Conservation (phyloP, 495 filamentous ascomycete genomes). For the Oleoguttula mirabilis region DNA sequence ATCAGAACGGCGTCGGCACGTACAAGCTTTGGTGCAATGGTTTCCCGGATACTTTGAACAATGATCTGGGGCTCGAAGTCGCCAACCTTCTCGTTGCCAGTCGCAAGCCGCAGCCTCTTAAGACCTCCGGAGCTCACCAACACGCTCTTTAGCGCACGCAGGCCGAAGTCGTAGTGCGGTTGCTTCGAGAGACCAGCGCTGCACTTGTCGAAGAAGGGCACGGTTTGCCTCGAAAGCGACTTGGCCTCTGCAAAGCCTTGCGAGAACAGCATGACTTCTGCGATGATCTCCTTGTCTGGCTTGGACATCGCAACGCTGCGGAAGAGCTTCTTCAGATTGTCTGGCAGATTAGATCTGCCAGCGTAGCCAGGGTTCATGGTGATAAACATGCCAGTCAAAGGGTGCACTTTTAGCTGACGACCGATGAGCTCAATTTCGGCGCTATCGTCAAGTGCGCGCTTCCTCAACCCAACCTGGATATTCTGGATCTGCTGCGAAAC, state of each 20-base stretch:
- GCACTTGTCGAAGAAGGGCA: constrained; percentile 96
- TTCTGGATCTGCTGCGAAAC: constrained; percentile 99
- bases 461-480: constrained; percentile 87
- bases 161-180: constrained; percentile 96
- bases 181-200: constrained; percentile 73
- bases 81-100: constrained; percentile 40
- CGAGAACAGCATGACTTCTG: constrained; percentile 98
- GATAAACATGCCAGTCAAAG: constrained; percentile 96
- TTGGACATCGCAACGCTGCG: constrained; percentile 99
- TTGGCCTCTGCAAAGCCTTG: constrained; percentile 97
- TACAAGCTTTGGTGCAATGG: constrained; percentile 94
- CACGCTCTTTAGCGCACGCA: constrained; percentile 95
- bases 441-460: constrained; percentile 61
- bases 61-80: constrained; percentile 94
- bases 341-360: constrained; percentile 90
- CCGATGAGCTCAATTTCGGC: constrained; percentile 88
- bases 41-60: constrained; percentile 95
- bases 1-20: constrained; percentile 79
- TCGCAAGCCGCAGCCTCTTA: constrained; percentile 64
- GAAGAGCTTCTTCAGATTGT: constrained; percentile 99
- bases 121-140: constrained; percentile 92
- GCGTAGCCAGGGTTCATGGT: constrained; percentile 99
- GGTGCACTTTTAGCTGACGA: constrained; percentile 72
- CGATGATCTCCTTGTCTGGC: constrained; percentile 97
- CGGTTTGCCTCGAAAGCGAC: constrained; percentile 78